These are phyloP conservation scores for Aspergillus pseudoterreus DNA, from an alignment of 2,329 filamentous ascomycete genomes.

Conservation along the genomic window DNA sequence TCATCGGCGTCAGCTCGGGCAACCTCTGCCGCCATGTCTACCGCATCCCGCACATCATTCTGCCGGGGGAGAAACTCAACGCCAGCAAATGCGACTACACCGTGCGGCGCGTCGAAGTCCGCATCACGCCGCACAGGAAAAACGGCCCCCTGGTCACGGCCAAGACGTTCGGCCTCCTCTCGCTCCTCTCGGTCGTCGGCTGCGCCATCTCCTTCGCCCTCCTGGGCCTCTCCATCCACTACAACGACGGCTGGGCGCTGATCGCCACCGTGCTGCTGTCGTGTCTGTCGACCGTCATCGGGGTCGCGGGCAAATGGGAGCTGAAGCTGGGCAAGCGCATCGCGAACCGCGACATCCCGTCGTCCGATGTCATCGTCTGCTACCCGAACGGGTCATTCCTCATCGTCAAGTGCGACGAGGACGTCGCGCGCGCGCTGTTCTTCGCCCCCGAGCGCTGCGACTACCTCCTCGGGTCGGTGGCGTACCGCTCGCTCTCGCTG, in stretches of 20 bases:
- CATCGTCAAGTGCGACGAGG: slow-evolving; percentile 55
- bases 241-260: slow-evolving; percentile 4
- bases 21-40: slow-evolving; percentile 23
- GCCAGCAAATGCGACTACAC: slow-evolving; percentile 56
- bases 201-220: slow-evolving; percentile 4
- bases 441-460: slow-evolving; percentile 58
- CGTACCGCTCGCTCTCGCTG: slow-evolving; percentile 54
- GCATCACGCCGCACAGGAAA: neutral
- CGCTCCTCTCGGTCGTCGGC: neutral
- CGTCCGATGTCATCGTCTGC: slow-evolving; percentile 58
- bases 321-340: slow-evolving; percentile 53
- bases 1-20: slow-evolving; percentile 58
- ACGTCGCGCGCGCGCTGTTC: slow-evolving; percentile 60
- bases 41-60: slow-evolving; percentile 5
- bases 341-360: slow-evolving; percentile 47
- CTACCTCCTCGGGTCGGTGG: slow-evolving; percentile 47
- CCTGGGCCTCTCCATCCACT: slow-evolving; percentile 3
- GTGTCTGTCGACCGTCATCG: neutral
- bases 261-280: slow-evolving; percentile 4
- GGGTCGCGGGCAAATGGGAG: slow-evolving; percentile 39
- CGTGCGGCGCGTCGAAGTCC: slow-evolving; percentile 32
- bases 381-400: slow-evolving; percentile 60
- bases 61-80: slow-evolving; percentile 16
- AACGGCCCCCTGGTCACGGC: neutral
- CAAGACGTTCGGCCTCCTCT: neutral